Conservation (phyloP, 345 rosid species). For the Angophora floribunda region DNA sequence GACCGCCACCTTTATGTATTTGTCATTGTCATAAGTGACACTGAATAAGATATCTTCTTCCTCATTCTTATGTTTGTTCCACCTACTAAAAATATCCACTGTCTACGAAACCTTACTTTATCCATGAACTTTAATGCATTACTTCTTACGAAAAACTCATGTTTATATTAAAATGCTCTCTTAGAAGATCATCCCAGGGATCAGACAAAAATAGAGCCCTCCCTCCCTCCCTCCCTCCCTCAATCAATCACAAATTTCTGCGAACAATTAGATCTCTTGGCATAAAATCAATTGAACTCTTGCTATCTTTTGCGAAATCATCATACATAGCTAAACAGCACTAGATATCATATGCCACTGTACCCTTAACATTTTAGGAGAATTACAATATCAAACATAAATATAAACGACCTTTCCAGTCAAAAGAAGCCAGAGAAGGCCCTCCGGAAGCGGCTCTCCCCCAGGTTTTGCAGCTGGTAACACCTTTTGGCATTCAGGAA, state of each 20-base stretch:
- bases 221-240: too few species aligned
- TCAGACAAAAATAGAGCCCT: background rate
- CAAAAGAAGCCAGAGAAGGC: conserved; percentile 96
- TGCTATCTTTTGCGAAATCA: background rate
- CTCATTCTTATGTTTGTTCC: background rate
- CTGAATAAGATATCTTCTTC: background rate
- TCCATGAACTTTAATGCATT: background rate
- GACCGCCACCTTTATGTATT: background rate
- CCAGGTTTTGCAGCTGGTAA: conserved; percentile 82
- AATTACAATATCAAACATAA: background rate
- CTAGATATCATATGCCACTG: background rate
- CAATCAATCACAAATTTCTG: background rate
- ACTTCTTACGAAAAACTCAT: background rate
- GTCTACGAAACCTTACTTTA: background rate
- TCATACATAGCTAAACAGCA: background rate
- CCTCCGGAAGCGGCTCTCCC: conserved; percentile 97
- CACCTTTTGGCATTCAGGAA: conserved; percentile 95
- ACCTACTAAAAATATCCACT: background rate
- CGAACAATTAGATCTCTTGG: background rate
- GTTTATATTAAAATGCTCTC: background rate
- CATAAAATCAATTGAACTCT: background rate
- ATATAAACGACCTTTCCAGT: conserved; percentile 78
- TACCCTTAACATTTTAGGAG: background rate
- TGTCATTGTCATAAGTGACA: background rate
- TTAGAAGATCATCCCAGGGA: background rate